phyloP scores from a whole-genome alignment of 2,329 filamentous ascomycete genomes.

The Alternaria viburni region DNA sequence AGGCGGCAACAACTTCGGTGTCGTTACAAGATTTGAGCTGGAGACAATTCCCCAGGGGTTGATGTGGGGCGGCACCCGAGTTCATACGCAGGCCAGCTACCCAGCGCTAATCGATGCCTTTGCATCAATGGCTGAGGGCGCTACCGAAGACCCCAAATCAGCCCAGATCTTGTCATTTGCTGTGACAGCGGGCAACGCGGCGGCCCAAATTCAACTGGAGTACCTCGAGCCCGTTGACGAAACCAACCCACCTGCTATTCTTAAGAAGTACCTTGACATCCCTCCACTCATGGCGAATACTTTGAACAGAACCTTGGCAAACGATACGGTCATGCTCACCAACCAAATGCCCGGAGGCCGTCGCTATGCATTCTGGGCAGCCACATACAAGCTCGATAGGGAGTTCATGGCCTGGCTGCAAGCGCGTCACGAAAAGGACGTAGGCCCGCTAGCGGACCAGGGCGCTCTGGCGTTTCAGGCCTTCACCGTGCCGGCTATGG shows the following conservation, averaged over 20 bases:
- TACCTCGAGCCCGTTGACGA: slow-evolving; percentile 29
- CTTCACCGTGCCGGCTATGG: slow-evolving; percentile 16
- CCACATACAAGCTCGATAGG: slow-evolving; percentile 28
- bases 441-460: slow-evolving; percentile 18
- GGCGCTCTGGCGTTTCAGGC: slow-evolving; percentile 17
- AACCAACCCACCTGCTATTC: slow-evolving; percentile 16
- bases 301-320: slow-evolving; percentile 17
- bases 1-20: slow-evolving; percentile 38
- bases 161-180: slow-evolving; percentile 35
- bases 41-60: slow-evolving; percentile 21
- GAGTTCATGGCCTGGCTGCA: slow-evolving; percentile 26
- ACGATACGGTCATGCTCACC: slow-evolving; percentile 45
- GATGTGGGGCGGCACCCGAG: slow-evolving; percentile 9
- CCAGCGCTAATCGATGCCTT: slow-evolving; percentile 15
- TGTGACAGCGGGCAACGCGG: slow-evolving; percentile 11
- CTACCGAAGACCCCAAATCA: slow-evolving; percentile 26
- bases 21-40: slow-evolving; percentile 32
- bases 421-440: slow-evolving; percentile 20
- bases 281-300: slow-evolving; percentile 8
- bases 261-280: slow-evolving; percentile 16
- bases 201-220: slow-evolving; percentile 27
- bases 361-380: slow-evolving; percentile 32
- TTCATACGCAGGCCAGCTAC: slow-evolving; percentile 7
- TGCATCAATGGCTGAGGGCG: slow-evolving; percentile 14
- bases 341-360: slow-evolving; percentile 40